Percentiles rank a stretch among this genome's conserved stretches.
Evolutionary conservation across 1,284 basidiomycete genomes (phyloP).

Genomic region (Gymnopus androsaceus): DNA sequence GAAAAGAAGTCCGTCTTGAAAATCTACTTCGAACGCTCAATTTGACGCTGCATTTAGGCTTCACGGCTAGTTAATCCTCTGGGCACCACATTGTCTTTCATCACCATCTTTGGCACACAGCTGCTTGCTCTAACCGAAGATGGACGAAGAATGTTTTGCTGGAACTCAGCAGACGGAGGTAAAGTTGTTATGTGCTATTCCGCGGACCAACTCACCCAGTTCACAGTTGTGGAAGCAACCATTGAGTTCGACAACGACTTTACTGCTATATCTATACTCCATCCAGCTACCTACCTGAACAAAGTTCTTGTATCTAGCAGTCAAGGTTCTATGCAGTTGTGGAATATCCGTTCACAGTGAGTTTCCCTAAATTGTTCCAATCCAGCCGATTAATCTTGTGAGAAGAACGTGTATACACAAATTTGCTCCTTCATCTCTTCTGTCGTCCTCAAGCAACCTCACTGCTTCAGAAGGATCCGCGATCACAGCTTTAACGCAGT

Average conservation of each 20-base stretch:
- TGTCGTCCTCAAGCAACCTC: slow-evolving; percentile 41
- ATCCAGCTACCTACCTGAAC: slow-evolving; percentile 97
- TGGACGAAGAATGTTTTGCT: slow-evolving; percentile 79
- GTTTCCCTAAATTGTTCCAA: slow-evolving; percentile 29
- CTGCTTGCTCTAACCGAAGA: slow-evolving; percentile 80
- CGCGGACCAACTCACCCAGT: background rate
- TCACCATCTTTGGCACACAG: slow-evolving; percentile 80
- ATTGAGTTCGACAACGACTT: slow-evolving; percentile 81
- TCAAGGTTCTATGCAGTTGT: slow-evolving; percentile 87
- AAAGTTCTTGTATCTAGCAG: slow-evolving; percentile 88
- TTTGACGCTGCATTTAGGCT: slow-evolving; percentile 41
- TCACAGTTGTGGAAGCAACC: slow-evolving; percentile 56
- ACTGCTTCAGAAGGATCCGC: slow-evolving; percentile 31
- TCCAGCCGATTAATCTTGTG: background rate
- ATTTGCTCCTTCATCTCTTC: slow-evolving; percentile 53
- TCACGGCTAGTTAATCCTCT: slow-evolving; percentile 63
- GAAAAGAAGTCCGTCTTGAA: slow-evolving; percentile 73
- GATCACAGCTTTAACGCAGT: slow-evolving; percentile 84
- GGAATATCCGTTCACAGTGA: slow-evolving; percentile 88
- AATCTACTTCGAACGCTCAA: slow-evolving; percentile 16
- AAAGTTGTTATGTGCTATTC: slow-evolving; percentile 23
- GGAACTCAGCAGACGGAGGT: slow-evolving; percentile 73
- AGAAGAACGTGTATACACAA: slow-evolving; percentile 67
- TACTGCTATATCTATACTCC: slow-evolving; percentile 81
- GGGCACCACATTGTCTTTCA: slow-evolving; percentile 55